Conservation (phyloP, 139 green algal genomes). For the Marvania coccoides region DNA sequence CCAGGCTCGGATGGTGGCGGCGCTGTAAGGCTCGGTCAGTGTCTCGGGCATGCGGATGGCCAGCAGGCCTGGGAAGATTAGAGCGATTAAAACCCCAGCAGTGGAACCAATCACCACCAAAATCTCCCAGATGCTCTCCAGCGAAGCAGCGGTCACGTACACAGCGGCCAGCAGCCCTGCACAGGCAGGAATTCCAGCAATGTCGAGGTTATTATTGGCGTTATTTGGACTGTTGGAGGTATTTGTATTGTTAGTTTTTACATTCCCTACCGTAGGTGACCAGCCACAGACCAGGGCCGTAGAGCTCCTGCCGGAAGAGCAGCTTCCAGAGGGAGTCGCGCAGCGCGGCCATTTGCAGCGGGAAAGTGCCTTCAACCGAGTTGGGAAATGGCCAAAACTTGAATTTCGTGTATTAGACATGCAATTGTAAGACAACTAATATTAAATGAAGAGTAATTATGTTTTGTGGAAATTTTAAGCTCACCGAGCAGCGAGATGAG, state of each 20-base stretch:
- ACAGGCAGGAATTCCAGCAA: too few species aligned
- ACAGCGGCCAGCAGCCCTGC: not conserved
- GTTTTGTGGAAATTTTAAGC: too few species aligned
- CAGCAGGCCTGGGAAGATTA: conserved; percentile 19
- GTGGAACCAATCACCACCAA: conserved; percentile 21
- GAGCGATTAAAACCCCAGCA: conserved; percentile 17
- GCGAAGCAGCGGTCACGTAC: conserved; percentile 7
- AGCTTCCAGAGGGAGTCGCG: conserved; percentile 17
- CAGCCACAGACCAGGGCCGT: conserved; percentile 8
- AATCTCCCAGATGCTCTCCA: conserved; percentile 18
- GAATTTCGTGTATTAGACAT: too few species aligned
- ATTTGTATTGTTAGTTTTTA: too few species aligned
- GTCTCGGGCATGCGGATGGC: not conserved
- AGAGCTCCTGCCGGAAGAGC: conserved; percentile 24
- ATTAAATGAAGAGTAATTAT: too few species aligned
- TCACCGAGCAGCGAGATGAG: conserved; percentile 19
- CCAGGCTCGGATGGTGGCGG: not conserved
- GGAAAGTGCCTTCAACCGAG: too few species aligned
- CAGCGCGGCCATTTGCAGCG: conserved; percentile 17
- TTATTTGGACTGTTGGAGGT: too few species aligned
- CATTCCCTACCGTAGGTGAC: conserved; percentile 20
- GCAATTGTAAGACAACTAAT: too few species aligned
- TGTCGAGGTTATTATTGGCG: too few species aligned
- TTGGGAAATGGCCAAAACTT: too few species aligned
- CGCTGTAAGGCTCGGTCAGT: conserved; percentile 4